phyloP scores from a whole-genome alignment of 176 grass and related monocot genomes.

The Poa pratensis region DNA sequence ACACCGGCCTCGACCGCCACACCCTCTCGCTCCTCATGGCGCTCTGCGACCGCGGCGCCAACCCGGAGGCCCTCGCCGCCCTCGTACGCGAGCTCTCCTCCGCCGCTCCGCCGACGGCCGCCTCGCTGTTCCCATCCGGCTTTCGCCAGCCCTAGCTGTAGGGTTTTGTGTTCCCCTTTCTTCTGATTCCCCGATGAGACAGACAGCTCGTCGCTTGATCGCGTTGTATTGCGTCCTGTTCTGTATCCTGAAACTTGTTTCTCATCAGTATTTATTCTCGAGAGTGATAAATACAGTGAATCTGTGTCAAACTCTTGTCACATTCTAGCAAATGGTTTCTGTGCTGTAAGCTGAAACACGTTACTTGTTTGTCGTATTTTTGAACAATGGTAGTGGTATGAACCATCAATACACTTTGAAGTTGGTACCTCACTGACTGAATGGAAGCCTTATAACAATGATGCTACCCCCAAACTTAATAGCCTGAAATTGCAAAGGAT shows the following conservation, averaged over 20 bases:
- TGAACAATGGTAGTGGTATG: too few species aligned
- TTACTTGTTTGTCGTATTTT: too few species aligned
- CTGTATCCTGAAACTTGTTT: not conserved
- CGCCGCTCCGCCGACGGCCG: conserved; percentile 10
- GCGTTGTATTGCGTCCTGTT: not conserved
- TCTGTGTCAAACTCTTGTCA: not conserved
- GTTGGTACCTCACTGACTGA: too few species aligned
- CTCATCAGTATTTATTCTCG: too few species aligned
- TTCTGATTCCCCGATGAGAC: not conserved
- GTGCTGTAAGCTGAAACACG: too few species aligned
- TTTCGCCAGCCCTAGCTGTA: conserved; percentile 53
- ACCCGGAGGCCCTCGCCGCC: conserved; percentile 80
- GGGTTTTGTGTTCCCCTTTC: conserved; percentile 34
- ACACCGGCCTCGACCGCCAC: conserved; percentile 71
- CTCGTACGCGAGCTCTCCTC: conserved; percentile 79
- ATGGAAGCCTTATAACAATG: too few species aligned
- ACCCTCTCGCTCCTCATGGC: conserved; percentile 86
- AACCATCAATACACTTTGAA: too few species aligned
- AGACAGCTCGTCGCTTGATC: not conserved
- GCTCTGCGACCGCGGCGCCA: conserved; percentile 78
- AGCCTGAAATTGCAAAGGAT: too few species aligned
- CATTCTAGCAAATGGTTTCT: too few species aligned
- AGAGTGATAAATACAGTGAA: too few species aligned
- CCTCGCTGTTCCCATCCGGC: conserved; percentile 47
- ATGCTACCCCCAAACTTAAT: too few species aligned